Evolutionary conservation across 345 rosid genomes (phyloP).

Genomic region (Acer negundo): DNA sequence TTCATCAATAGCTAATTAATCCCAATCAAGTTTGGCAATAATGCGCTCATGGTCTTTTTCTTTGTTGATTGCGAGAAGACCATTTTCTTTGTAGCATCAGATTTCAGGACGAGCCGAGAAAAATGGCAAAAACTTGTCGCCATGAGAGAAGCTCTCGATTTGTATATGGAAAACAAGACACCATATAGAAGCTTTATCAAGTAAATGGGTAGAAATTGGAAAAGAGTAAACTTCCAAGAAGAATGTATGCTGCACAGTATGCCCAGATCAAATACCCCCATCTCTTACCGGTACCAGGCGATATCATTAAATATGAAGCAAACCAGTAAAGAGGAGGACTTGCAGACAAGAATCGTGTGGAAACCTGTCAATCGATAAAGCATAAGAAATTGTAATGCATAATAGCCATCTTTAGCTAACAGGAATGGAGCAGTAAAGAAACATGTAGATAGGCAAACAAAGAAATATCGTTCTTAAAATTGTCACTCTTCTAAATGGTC

Average conservation of each 20-base stretch:
- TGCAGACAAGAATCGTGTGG: conserved; percentile 89
- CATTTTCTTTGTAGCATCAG: too few species aligned
- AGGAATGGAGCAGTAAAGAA: too few species aligned
- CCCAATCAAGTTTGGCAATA: too few species aligned
- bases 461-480: too few species aligned
- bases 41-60: too few species aligned
- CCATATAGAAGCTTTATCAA: conserved; percentile 28
- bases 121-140: not conserved
- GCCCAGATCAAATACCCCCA: conserved; percentile 76
- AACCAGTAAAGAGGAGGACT: conserved; percentile 90
- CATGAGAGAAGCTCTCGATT: not conserved
- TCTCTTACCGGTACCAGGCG: conserved; percentile 34
- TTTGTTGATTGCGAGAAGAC: too few species aligned
- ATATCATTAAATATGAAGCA: conserved; percentile 52
- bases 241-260: conserved; percentile 71
- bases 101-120: not conserved
- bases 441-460: too few species aligned
- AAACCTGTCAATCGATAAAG: conserved; percentile 21
- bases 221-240: conserved; percentile 38
- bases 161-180: not conserved
- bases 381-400: not conserved
- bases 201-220: conserved; percentile 87
- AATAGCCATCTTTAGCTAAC: not conserved
- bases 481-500: too few species aligned
- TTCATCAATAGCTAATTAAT: too few species aligned